Evolutionary conservation across 164 flowering plant species (phyloP).

Genomic region (Platanus orientalis): DNA sequence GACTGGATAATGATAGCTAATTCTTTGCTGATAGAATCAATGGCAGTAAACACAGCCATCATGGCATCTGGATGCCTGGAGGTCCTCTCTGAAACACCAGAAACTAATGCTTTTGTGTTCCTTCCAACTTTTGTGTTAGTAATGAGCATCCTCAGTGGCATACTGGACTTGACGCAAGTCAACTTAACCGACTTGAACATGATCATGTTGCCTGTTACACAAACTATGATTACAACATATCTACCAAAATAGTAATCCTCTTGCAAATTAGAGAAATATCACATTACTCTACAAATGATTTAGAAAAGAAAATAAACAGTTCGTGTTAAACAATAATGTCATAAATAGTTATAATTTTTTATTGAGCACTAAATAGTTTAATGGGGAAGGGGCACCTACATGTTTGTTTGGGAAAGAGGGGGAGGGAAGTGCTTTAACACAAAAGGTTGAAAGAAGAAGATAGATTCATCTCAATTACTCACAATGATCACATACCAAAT

Average conservation of each 20-base stretch:
- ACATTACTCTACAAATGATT: neutral
- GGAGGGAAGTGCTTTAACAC: neutral
- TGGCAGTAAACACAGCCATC: conserved; percentile 73
- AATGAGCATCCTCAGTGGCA: conserved; percentile 80
- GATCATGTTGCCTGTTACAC: conserved; percentile 78
- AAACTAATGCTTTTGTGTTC: conserved; percentile 94
- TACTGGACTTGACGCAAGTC: conserved; percentile 52
- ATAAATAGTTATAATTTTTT: too few relatives aligned
- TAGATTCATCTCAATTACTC: neutral
- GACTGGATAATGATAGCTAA: conserved; percentile 60
- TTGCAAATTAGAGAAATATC: neutral
- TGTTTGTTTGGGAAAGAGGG: neutral
- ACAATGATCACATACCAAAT: conserved; percentile 54
- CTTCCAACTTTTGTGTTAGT: conserved; percentile 94
- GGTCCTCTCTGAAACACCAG: conserved; percentile 84
- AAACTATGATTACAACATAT: conserved; percentile 8
- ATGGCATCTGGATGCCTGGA: conserved; percentile 72
- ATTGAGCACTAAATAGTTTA: neutral
- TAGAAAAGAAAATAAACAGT: neutral
- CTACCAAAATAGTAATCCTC: neutral
- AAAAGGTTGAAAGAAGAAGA: neutral
- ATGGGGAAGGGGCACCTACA: neutral
- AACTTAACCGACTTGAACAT: conserved; percentile 71
- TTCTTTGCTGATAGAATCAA: conserved; percentile 88
- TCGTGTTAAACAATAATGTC: neutral